These are phyloP conservation scores for Citrullus mucosospermus DNA, from an alignment of 306 rosid genomes.

Conservation along the genomic window DNA sequence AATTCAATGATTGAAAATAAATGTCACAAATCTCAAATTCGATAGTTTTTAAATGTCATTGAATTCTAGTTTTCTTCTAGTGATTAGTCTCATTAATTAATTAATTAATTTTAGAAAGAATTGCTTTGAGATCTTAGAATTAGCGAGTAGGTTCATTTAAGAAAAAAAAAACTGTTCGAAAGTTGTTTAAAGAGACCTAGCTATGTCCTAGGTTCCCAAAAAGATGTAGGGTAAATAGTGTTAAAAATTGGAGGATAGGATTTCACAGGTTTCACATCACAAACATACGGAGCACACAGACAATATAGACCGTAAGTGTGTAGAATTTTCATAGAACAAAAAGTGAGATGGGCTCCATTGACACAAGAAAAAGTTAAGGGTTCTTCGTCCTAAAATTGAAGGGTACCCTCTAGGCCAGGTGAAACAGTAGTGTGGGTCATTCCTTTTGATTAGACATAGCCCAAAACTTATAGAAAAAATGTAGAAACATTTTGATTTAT, in stretches of 20 bases:
- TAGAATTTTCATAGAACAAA: background rate
- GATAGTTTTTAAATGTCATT: too few species aligned
- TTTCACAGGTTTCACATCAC: background rate
- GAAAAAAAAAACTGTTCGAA: background rate
- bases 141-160: background rate
- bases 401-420: background rate
- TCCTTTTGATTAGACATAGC: conserved; percentile 1
- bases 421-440: background rate
- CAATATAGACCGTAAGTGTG: background rate
- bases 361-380: background rate
- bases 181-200: too few species aligned
- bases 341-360: background rate
- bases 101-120: too few species aligned
- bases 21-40: too few species aligned
- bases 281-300: background rate
- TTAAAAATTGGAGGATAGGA: background rate
- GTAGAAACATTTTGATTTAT: background rate
- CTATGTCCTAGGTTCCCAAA: background rate
- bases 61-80: too few species aligned
- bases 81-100: too few species aligned
- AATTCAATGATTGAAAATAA: too few species aligned
- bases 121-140: too few species aligned
- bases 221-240: background rate
- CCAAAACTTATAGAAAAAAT: background rate
- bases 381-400: background rate